Evolutionary conservation across 768 basidiomycete species (phyloP).

Genomic region (Galerina sulciceps): DNA sequence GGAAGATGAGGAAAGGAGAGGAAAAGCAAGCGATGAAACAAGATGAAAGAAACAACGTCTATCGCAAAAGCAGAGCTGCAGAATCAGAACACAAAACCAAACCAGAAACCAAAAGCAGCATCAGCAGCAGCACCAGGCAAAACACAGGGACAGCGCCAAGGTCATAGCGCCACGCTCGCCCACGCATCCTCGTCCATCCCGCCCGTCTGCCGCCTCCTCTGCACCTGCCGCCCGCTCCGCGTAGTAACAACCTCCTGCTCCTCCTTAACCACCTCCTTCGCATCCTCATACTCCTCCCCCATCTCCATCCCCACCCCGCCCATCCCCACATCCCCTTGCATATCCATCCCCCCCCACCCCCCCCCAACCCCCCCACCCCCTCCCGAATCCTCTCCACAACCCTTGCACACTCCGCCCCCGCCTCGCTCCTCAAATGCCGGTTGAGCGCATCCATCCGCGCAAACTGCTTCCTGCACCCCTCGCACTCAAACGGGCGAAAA

Average conservation of each 20-base stretch:
- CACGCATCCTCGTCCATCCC: conserved; percentile 15
- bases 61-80: too few relatives aligned
- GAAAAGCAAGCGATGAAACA: too few relatives aligned
- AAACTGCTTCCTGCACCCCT: conserved; percentile 92
- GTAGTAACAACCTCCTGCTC: conserved; percentile 8
- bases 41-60: too few relatives aligned
- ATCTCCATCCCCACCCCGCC: background rate
- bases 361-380: conserved; percentile 5
- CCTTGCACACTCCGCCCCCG: conserved; percentile 31
- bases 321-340: background rate
- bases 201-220: conserved; percentile 13
- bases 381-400: conserved; percentile 23
- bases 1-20: too few relatives aligned
- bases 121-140: too few relatives aligned
- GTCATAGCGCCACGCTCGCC: conserved; percentile 13
- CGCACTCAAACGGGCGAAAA: conserved; percentile 89
- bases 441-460: conserved; percentile 95
- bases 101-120: too few relatives aligned
- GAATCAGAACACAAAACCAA: too few relatives aligned
- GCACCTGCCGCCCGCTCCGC: conserved; percentile 11
- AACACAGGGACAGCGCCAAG: background rate
- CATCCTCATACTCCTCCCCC: conserved; percentile 1
- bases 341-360: background rate
- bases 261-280: conserved; percentile 4
- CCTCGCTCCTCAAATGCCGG: conserved; percentile 59